Evolutionary conservation across 148 eudicot species (phyloP).

Genomic region (Chenopodium suecicum): DNA sequence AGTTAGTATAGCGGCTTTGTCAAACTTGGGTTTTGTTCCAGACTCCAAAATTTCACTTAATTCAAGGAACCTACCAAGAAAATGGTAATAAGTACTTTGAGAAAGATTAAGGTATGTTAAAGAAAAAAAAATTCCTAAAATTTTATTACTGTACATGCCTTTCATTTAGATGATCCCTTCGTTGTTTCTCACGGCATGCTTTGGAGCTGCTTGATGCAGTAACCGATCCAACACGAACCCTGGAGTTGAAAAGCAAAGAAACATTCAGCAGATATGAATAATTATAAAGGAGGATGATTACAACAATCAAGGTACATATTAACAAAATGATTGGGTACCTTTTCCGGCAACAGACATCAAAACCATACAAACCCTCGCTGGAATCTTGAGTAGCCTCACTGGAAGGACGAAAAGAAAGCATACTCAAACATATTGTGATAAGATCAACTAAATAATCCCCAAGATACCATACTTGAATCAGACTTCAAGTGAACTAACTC

Average conservation of each 20-base stretch:
- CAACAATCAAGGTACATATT: too few species aligned
- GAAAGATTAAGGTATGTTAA: neutral
- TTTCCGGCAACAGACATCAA: conserved; percentile 17
- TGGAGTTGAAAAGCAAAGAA: conserved; percentile 11
- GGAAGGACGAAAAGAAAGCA: neutral
- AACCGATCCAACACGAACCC: conserved; percentile 42
- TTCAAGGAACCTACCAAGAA: conserved; percentile 46
- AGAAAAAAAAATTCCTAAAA: too few species aligned
- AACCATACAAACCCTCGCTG: neutral
- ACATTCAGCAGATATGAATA: too few species aligned
- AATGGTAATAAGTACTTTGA: neutral
- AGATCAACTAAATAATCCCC: neutral
- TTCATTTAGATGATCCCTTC: conserved; percentile 55
- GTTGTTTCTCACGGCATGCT: conserved; percentile 62
- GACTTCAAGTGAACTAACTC: neutral
- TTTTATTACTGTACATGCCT: conserved; percentile 28
- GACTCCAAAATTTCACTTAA: conserved; percentile 53
- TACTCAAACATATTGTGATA: neutral
- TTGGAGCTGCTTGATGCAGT: conserved; percentile 39
- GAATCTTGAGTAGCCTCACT: conserved; percentile 20
- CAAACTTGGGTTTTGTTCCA: conserved; percentile 56
- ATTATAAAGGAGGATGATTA: too few species aligned
- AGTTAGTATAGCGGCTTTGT: conserved; percentile 51
- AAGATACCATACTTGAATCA: too few species aligned
- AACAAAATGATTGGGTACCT: conserved; percentile 1